Evolutionary conservation across 495 filamentous ascomycete genomes (phyloP).

Genomic region (Cenococcum geophilum): DNA sequence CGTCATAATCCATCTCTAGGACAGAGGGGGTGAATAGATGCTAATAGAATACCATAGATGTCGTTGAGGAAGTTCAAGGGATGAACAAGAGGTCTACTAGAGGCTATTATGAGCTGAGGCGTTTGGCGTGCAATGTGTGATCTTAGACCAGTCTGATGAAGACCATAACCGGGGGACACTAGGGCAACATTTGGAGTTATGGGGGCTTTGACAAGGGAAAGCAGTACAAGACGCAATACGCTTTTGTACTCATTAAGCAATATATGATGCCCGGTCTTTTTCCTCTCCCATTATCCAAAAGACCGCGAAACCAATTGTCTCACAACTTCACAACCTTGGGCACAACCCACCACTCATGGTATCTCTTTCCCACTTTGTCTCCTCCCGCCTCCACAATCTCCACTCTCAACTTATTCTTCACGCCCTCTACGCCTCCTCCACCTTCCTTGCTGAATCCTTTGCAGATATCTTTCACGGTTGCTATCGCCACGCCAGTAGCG

Average conservation of each 20-base stretch:
- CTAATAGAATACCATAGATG: conserved; percentile 23
- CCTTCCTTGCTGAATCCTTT: conserved; percentile 19
- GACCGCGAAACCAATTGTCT: not conserved
- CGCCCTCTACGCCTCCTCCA: conserved; percentile 1
- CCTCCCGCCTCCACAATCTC: conserved; percentile 22
- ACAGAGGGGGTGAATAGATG: not conserved
- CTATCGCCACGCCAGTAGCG: conserved; percentile 57
- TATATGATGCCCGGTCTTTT: not conserved
- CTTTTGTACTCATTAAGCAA: not conserved
- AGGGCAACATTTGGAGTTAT: too few species aligned
- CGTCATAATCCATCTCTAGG: not conserved
- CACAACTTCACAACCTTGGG: conserved; percentile 48
- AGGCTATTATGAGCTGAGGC: too few species aligned
- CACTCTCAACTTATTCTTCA: conserved; percentile 1
- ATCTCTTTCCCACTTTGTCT: conserved; percentile 30
- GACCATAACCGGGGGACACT: too few species aligned
- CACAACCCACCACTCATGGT: conserved; percentile 76
- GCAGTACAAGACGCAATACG: not conserved
- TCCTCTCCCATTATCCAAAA: not conserved
- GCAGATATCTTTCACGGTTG: conserved; percentile 48
- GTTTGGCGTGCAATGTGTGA: not conserved
- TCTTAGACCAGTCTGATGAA: too few species aligned
- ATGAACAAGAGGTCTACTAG: not conserved
- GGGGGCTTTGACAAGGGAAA: too few species aligned
- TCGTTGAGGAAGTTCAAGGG: conserved; percentile 44